These are phyloP conservation scores for Euphorbia celastroides DNA, from an alignment of 441 rosid species.

Conservation along the genomic window DNA sequence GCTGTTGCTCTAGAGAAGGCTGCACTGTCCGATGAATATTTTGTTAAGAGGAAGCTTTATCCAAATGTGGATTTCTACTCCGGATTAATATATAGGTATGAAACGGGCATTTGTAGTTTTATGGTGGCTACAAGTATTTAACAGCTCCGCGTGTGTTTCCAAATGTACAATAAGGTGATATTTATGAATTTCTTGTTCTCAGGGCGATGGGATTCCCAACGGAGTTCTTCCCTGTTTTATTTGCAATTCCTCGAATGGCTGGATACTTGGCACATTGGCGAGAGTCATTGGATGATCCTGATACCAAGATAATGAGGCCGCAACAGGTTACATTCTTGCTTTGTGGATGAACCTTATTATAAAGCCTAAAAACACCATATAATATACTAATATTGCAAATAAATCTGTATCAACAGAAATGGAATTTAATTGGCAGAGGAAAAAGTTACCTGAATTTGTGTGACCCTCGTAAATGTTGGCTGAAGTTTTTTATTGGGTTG, in stretches of 20 bases:
- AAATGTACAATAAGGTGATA: background rate
- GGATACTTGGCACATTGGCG: conserved; percentile 96
- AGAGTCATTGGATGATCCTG: conserved; percentile 95
- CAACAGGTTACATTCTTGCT: conserved; percentile 68
- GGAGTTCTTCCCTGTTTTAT: conserved; percentile 89
- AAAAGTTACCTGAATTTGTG: no score
- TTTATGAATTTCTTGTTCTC: conserved; percentile 15
- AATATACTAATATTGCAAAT: background rate
- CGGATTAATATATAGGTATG: conserved; percentile 85
- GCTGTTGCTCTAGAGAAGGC: conserved; percentile 97
- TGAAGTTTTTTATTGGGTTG: background rate
- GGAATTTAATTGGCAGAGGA: no score
- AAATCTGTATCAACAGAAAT: no score
- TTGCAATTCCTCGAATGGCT: conserved; percentile 98
- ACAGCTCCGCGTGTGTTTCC: background rate
- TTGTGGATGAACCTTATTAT: no score
- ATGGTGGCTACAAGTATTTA: background rate
- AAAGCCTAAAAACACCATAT: no score
- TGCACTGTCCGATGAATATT: conserved; percentile 87
- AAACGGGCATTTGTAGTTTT: background rate
- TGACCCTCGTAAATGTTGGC: background rate
- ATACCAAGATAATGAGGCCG: conserved; percentile 97
- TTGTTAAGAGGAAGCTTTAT: conserved; percentile 83
- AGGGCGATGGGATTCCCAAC: conserved; percentile 99
- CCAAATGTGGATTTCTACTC: conserved; percentile 99